phyloP scores from a whole-genome alignment of 805 yeast species.

The Sungouiella thailandica region DNA sequence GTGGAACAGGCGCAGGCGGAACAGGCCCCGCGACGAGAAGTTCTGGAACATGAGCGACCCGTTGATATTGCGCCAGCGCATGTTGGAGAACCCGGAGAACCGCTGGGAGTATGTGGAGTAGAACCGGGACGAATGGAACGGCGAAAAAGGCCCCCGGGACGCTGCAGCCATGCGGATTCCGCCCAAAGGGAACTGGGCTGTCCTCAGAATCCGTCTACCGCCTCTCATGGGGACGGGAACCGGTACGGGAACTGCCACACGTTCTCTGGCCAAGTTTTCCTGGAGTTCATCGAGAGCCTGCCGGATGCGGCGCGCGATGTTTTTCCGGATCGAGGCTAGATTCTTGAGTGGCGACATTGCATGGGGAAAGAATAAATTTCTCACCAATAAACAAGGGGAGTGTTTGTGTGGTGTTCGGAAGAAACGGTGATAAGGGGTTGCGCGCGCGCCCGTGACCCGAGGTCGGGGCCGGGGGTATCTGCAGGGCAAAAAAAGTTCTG shows the following conservation, averaged over 20 bases:
- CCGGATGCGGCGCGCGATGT: constrained; percentile 43
- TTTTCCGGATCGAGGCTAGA: constrained; percentile 38
- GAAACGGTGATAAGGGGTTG: too few relatives aligned
- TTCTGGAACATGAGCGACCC: constrained; percentile 3
- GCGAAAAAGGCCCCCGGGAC: neutral
- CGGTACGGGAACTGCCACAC: constrained; percentile 39
- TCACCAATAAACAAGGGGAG: too few relatives aligned
- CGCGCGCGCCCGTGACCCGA: too few relatives aligned
- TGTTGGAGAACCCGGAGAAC: constrained; percentile 5
- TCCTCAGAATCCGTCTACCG: too few relatives aligned
- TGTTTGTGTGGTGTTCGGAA: too few relatives aligned
- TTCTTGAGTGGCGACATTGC: constrained; percentile 25
- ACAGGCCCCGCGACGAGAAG: constrained; percentile 13
- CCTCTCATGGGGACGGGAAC: constrained; percentile 15
- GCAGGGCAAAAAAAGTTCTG: too few relatives aligned
- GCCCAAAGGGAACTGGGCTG: too few relatives aligned
- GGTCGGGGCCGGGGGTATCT: too few relatives aligned
- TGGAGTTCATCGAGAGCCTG: constrained; percentile 46
- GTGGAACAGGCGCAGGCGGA: constrained; percentile 13
- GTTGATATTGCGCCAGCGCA: constrained; percentile 15
- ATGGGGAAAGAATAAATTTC: neutral
- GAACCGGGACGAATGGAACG: constrained; percentile 5
- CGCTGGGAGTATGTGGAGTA: constrained; percentile 8
- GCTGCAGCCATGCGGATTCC: neutral
- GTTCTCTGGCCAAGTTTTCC: constrained; percentile 20